Percentiles rank a stretch among this genome's conserved stretches.
Conservation (phyloP, 176 grass and related monocot genomes). For the maize (Zea mays) region DNA sequence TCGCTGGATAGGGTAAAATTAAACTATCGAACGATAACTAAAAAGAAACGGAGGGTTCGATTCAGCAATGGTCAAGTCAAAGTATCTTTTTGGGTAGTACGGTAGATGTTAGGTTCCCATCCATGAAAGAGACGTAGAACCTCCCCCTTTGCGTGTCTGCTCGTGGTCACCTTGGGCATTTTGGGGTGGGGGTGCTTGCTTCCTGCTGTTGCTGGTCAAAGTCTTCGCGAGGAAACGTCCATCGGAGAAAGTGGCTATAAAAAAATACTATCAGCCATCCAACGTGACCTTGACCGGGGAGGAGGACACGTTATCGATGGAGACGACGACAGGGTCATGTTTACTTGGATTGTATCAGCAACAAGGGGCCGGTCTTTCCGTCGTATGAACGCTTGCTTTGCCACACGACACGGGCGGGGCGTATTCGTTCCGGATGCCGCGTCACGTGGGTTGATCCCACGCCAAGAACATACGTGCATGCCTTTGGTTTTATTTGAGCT, state of each 20-base stretch:
- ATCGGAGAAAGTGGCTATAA: conserved; percentile 36
- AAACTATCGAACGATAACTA: too few relatives aligned
- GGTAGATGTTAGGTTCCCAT: conserved; percentile 41
- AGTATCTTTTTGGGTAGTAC: conserved; percentile 10
- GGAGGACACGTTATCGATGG: not conserved
- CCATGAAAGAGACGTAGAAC: conserved; percentile 36
- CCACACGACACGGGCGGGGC: not conserved
- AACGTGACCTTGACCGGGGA: conserved; percentile 39
- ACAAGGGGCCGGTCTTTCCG: not conserved
- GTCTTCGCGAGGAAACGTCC: conserved; percentile 39
- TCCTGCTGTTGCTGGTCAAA: conserved; percentile 42
- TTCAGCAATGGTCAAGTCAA: conserved; percentile 17
- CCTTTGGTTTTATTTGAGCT: too few relatives aligned
- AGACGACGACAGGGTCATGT: not conserved
- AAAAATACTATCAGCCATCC: not conserved
- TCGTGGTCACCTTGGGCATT: conserved; percentile 20
- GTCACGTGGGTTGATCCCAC: not conserved
- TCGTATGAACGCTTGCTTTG: conserved; percentile 31
- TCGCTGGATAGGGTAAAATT: too few relatives aligned
- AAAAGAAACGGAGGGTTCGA: too few relatives aligned
- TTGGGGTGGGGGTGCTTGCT: not conserved
- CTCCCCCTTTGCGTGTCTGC: conserved; percentile 39
- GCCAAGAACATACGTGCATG: not conserved
- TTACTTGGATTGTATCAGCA: not conserved
- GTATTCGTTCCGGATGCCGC: conserved; percentile 18